Evolutionary conservation across 805 yeast genomes (phyloP), one percentile per base, ranked within the genome.

Genomic region (fission yeast (Schizosaccharomyces pombe)): DNA sequence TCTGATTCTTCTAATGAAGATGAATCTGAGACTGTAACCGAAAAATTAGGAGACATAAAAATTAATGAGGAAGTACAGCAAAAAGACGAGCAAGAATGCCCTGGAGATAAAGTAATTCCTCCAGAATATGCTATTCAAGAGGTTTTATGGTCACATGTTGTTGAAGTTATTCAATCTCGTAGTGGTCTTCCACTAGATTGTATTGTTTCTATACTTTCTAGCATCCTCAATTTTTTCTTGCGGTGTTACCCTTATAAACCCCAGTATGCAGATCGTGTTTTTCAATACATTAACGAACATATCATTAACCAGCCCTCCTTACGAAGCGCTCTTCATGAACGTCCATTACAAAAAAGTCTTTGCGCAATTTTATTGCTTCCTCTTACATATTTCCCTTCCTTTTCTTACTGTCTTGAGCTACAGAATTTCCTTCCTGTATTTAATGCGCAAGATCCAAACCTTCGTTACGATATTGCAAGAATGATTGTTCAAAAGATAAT

Each of bases 181-280:
- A 81, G 84, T 0, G 81, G 78, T 52, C 65, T 85, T n/a, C 69
- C 85, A 0, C 62, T 75, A n/a, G 77, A 74, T 30, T 89, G 83
- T 57, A 75, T 76, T 55, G 73, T 82, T 6, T 70, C 74, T 1
- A 70, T 86, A 22, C 68, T 85, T 49, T 80, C 79, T 56, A 75
- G 81, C n/a, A 71, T 84, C 32, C 71, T 81, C 54, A 75, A 74
- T 57, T 65, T 87, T 49, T 73, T 85, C 0, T 69, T 85, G 43
- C 70, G 73, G 3, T 83, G 79, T 67, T 82, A 82, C 62, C 82
- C 85, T 5, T 68, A 73, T 0, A 75, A 78, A 56, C 71, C 70
- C 57, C 73, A 70, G 4, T 77, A 82, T 63, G 69, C 86, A 55
- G 79, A 83, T 62, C 65, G 67, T 33, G 70, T 86, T 28, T 80